Evolutionary conservation across 2,329 filamentous ascomycete genomes (phyloP).

Genomic region (Bipolaris victoriae): DNA sequence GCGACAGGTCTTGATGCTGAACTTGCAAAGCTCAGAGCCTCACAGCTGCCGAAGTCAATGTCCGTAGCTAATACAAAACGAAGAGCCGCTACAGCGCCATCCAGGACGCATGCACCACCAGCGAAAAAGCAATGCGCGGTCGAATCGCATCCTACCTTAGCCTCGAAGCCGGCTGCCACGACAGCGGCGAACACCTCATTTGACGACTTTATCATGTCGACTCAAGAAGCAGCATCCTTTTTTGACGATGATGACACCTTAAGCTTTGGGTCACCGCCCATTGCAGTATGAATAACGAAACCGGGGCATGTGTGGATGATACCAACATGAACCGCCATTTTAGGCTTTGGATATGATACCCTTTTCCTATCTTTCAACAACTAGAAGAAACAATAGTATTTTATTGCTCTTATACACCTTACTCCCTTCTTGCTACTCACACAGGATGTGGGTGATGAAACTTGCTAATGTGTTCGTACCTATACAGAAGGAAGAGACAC

Average conservation of each 20-base stretch:
- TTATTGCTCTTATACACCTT: neutral
- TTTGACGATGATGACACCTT: conserved; percentile 35
- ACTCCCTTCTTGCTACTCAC: neutral
- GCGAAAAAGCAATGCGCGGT: conserved; percentile 1
- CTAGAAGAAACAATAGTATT: neutral
- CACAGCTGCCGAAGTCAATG: conserved; percentile 10
- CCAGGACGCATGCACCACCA: neutral
- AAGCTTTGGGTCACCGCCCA: conserved; percentile 30
- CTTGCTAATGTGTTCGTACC: neutral
- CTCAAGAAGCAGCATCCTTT: conserved; percentile 35
- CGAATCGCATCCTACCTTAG: neutral
- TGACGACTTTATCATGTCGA: conserved; percentile 33
- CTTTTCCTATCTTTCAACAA: neutral
- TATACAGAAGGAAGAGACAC: neutral
- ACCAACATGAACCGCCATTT: neutral
- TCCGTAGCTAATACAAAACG: neutral
- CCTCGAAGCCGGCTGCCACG: neutral
- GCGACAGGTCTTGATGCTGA: conserved; percentile 5
- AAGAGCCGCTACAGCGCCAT: neutral
- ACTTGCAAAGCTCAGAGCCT: conserved; percentile 11
- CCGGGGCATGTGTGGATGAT: neutral
- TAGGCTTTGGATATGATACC: conserved; percentile 8
- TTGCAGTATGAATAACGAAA: conserved; percentile 19
- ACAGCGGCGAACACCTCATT: conserved; percentile 1
- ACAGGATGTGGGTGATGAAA: neutral